Evolutionary conservation across 2,329 filamentous ascomycete species (phyloP), one percentile per base, ranked within the genome.

Genomic region (Trichophyton mentagrophytes): DNA sequence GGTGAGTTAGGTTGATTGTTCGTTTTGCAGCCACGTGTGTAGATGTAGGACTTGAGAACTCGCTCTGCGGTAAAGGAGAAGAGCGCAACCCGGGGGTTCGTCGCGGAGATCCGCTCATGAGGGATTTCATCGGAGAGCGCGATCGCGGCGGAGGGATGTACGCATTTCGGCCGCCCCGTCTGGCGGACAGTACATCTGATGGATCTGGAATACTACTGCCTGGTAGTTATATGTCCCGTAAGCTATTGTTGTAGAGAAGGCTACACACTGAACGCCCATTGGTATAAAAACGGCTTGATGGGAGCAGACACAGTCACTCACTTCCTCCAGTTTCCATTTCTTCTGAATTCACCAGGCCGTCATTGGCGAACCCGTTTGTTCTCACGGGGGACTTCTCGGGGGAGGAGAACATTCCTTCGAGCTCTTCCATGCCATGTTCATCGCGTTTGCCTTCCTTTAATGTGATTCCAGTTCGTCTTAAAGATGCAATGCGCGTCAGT

Each of bases 381-480:
- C 69, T 69, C 22, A 68, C 64, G 1, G 79, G 76, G n/a, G 79
- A 80, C 60, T 85, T 88, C 65, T 84, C 82, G 13, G 91, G 90
- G 20, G 91, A 96, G 7, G 91, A 96, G 73, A 96, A 96, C 65
- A 97, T 84, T 66, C 84, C 84, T 40, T 92, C 88, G 62, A 96
- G 82, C 40, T 89, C 87, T 71, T 96, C 90, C 78, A 99, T 85
- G 73, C 92, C 93, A 79, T 96, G 80, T 72, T 95, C 90, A 75
- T 97, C 92, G 75, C 90, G 87, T 63, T 85, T 79, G 59, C 89
- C 89, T 60, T 96, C 89, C 68, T 85, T 83, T 36, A 97, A 75
- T 0, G 85, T 87, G 27, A 95, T 82, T 51, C 93, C 93, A 0
- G 93, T 99, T 81, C 95, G 95, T 67, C 92, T 96, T 67, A 57